A percentile compares a stretch with the other conserved stretches of the same genome.
phyloP scores from a whole-genome alignment of 176 grass and related monocot species.

The Sorghum bicolor region DNA sequence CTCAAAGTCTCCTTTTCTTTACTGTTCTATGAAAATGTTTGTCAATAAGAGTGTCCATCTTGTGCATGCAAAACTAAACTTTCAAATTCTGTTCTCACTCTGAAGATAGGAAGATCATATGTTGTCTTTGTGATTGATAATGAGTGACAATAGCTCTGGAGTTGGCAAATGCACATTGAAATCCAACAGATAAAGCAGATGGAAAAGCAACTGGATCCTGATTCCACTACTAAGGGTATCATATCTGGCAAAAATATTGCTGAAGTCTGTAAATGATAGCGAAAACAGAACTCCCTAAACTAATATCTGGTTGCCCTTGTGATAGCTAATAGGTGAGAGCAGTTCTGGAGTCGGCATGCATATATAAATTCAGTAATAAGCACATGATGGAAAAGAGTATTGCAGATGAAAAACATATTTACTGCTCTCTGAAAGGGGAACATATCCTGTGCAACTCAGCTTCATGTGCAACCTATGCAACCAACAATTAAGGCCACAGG shows the following conservation, averaged over 20 bases:
- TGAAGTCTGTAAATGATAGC: background rate
- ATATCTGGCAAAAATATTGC: background rate
- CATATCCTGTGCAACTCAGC: too few species aligned
- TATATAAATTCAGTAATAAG: background rate
- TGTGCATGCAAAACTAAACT: background rate
- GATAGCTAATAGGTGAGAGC: background rate
- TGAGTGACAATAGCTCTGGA: background rate
- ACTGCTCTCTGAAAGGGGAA: background rate
- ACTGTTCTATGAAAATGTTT: background rate
- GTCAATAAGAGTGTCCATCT: background rate
- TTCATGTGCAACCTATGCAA: too few species aligned
- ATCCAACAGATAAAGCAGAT: background rate
- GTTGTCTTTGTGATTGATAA: background rate
- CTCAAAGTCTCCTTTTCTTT: background rate
- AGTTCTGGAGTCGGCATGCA: background rate
- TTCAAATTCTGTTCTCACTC: background rate
- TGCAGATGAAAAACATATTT: background rate
- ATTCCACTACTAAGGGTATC: background rate
- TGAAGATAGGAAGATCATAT: background rate
- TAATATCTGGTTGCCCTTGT: background rate
- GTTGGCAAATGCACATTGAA: conserved; percentile 11
- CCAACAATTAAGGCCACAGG: too few species aligned
- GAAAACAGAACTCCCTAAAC: background rate
- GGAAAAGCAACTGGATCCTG: background rate
- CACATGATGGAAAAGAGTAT: background rate